Evolutionary conservation across 2,329 filamentous ascomycete species (phyloP), one percentile per base, ranked within the genome.

Genomic region (Fusarium sp.): DNA sequence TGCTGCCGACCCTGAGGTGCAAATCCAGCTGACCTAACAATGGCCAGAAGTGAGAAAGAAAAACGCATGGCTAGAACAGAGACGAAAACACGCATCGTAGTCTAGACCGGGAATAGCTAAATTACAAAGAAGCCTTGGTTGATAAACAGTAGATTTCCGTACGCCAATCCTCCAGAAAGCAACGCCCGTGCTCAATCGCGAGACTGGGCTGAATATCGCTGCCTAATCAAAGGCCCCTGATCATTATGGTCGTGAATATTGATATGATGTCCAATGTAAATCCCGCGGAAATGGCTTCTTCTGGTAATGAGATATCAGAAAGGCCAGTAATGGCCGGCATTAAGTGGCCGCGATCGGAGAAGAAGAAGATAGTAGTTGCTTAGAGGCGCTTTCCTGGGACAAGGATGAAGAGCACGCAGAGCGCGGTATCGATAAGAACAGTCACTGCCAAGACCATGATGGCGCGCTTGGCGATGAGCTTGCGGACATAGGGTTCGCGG

Each of bases 381-480:
- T 77, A 96, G 44, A 96, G 84, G 64, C 92, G 85, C 77, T 92
- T 96, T 55, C 96, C 95, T 2, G 96, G 96, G 6, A 99, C 96
- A 60, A 99, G 90, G 72, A 97, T 94, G 82, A 99, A 99, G 26
- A 99, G 83, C 59, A 96, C 87, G 74, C 92, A 93, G 15, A 98
- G 82, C n/a, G 89, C 92, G 5, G 92, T 89, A 68, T 95, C 92
- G 55, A 96, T 84, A 32, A 96, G 77, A 28, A 90, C 77, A 30
- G 94, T 94, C 65, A 96, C 86, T 10, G 88, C 83, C 15, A 97
- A 81, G 15, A 96, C 92, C 82, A 96, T 94, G 43, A 93, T 76
- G 1, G 96, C 90, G 60, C 96, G 91, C 77, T 94, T 94, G 70
- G 89, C 89, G 56, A 99, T 86, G 20, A 98, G 88, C 75, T 89